phyloP scores from a whole-genome alignment of 2,329 filamentous ascomycete genomes.

The Beauveria scarabaeidicola region DNA sequence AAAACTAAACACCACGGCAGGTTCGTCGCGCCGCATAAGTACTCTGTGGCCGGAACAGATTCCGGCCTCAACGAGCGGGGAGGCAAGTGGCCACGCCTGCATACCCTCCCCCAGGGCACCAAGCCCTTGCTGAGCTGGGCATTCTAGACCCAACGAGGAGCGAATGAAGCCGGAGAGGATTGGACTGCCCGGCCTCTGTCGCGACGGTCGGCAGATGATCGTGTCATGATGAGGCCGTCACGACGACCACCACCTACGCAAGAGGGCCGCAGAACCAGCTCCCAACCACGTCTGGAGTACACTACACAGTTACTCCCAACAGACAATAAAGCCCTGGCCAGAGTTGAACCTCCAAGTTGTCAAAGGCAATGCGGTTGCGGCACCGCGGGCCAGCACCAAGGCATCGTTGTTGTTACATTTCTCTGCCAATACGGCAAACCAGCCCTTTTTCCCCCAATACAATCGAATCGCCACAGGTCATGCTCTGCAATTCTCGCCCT shows the following conservation, averaged over 20 bases:
- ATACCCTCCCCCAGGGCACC: not conserved
- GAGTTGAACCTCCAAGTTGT: not conserved
- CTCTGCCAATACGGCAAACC: not conserved
- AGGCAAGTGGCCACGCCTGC: constrained; percentile 5
- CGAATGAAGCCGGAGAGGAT: constrained; percentile 2
- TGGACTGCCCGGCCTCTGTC: not conserved
- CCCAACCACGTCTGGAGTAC: not conserved
- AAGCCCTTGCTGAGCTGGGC: constrained; percentile 4
- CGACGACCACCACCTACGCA: not conserved
- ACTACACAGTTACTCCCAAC: not conserved
- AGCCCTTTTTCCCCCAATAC: not conserved
- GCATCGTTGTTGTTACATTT: not conserved
- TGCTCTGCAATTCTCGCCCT: constrained; percentile 9
- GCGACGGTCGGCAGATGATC: constrained; percentile 2
- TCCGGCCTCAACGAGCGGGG: constrained; percentile 33
- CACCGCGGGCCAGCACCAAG: not conserved
- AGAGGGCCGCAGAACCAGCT: not conserved
- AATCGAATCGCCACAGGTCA: not conserved
- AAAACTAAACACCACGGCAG: constrained; percentile 13
- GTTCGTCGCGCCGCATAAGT: constrained; percentile 34
- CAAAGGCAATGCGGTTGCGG: not conserved
- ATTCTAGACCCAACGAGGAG: constrained; percentile 8
- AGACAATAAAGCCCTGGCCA: not conserved
- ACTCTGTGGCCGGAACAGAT: constrained; percentile 39
- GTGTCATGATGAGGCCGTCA: constrained; percentile 5